Conservation (phyloP, 1,284 basidiomycete species). For the Melanopsichium pennsylvanicum region DNA sequence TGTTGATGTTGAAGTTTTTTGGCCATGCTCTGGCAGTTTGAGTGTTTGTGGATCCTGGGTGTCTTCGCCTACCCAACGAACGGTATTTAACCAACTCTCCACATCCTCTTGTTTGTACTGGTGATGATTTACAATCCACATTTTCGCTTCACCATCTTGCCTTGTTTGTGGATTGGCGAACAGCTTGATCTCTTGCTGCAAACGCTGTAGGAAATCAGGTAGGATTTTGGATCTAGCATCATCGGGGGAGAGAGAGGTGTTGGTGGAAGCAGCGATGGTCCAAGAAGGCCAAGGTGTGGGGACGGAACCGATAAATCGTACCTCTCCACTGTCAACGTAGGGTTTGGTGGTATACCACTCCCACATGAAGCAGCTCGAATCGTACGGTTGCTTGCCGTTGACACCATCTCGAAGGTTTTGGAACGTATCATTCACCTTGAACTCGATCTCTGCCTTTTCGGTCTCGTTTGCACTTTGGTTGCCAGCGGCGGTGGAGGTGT, state of each 20-base stretch:
- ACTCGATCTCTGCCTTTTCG: conserved; percentile 36
- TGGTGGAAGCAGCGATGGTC: conserved; percentile 67
- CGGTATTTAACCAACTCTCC: conserved; percentile 68
- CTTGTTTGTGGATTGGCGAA: conserved; percentile 51
- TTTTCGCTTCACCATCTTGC: conserved; percentile 7
- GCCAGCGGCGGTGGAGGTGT: conserved; percentile 25
- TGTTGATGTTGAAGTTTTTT: conserved; percentile 40
- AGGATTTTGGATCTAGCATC: conserved; percentile 2
- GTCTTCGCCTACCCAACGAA: conserved; percentile 58
- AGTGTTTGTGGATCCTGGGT: conserved; percentile 28
- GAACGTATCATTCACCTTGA: conserved; percentile 63
- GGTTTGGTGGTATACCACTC: conserved; percentile 90
- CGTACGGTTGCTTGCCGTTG: conserved; percentile 68
- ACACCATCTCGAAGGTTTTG: conserved; percentile 84
- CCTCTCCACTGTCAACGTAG: conserved; percentile 81
- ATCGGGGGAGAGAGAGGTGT: conserved; percentile 17
- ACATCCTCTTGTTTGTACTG: conserved; percentile 77
- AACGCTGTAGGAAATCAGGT: conserved; percentile 37
- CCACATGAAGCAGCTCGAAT: conserved; percentile 72
- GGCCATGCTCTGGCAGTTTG: conserved; percentile 29
- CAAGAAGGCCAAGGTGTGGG: conserved; percentile 97
- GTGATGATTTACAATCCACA: conserved; percentile 46
- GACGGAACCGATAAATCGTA: conserved; percentile 80
- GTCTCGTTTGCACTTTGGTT: too few species aligned
- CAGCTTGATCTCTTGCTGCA: conserved; percentile 38